phyloP scores from a whole-genome alignment of 495 filamentous ascomycete genomes.

The Astrothelium macrocarpum region DNA sequence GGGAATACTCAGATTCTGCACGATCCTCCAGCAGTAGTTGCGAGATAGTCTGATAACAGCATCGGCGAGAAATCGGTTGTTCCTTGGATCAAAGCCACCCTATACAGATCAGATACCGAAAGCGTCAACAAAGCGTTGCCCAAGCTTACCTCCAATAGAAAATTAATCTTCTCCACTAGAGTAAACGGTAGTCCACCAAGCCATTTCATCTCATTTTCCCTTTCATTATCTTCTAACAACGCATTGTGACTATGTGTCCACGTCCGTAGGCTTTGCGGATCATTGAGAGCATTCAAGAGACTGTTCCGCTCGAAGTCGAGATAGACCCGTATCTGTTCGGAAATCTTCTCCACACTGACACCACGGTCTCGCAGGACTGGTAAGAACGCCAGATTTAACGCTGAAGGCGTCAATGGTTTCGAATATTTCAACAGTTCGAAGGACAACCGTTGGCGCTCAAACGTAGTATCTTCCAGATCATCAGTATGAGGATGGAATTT shows the following conservation, averaged over 20 bases:
- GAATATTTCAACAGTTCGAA: constrained; percentile 65
- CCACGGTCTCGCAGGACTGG: constrained; percentile 64
- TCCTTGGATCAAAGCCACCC: constrained; percentile 45
- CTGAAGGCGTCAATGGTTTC: constrained; percentile 49
- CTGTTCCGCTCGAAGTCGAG: constrained; percentile 51
- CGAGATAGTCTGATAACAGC: background rate
- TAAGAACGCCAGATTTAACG: constrained; percentile 70
- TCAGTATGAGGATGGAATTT: constrained; percentile 60
- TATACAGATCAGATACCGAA: constrained; percentile 15
- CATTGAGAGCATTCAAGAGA: constrained; percentile 47
- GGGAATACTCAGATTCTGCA: constrained; percentile 53
- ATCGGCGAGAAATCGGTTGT: background rate
- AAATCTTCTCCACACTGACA: constrained; percentile 45
- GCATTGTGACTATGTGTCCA: constrained; percentile 43
- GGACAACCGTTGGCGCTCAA: constrained; percentile 44
- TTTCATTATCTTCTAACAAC: constrained; percentile 19
- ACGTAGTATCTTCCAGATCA: constrained; percentile 35
- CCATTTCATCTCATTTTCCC: constrained; percentile 32
- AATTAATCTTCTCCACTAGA: constrained; percentile 42
- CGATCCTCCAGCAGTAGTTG: background rate
- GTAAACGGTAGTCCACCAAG: constrained; percentile 45
- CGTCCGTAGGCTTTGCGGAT: constrained; percentile 40
- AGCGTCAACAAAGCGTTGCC: constrained; percentile 25
- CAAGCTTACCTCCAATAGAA: constrained; percentile 42
- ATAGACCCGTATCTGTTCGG: constrained; percentile 46